A percentile compares a stretch with the other conserved stretches of the same genome.
Evolutionary conservation across 1,284 basidiomycete genomes (phyloP).

Genomic region (Malassezia pachydermatis): DNA sequence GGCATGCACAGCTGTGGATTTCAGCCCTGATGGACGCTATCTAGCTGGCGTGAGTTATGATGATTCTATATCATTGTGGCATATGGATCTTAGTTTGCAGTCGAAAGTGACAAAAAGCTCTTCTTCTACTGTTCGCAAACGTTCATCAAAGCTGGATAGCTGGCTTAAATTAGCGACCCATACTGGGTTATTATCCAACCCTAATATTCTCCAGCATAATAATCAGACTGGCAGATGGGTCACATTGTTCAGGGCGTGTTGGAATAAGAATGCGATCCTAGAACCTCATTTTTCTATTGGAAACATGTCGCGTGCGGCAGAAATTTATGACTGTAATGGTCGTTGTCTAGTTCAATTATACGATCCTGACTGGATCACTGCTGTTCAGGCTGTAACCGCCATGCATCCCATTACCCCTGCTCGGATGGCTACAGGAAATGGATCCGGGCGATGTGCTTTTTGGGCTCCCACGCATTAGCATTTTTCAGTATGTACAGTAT

Average conservation of each 20-base stretch:
- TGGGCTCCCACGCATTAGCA: constrained; percentile 21
- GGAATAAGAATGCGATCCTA: constrained; percentile 31
- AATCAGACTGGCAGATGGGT: constrained; percentile 47
- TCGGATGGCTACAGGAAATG: constrained; percentile 34
- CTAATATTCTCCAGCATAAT: constrained; percentile 34
- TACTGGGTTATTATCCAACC: constrained; percentile 21
- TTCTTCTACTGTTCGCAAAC: no score
- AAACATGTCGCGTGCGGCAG: constrained; percentile 37
- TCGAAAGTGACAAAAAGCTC: neutral
- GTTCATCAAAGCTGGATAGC: no score
- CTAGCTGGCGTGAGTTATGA: constrained; percentile 41
- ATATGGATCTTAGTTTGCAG: constrained; percentile 3
- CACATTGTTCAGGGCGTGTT: constrained; percentile 41
- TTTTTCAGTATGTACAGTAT: neutral
- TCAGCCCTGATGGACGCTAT: constrained; percentile 32
- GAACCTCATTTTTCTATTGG: constrained; percentile 42
- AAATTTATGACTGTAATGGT: constrained; percentile 35
- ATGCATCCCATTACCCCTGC: constrained; percentile 34
- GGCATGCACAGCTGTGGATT: constrained; percentile 43
- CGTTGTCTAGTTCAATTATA: constrained; percentile 31
- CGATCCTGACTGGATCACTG: constrained; percentile 40
- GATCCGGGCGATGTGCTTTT: constrained; percentile 31
- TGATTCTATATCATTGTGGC: constrained; percentile 36
- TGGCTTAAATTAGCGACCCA: no score
- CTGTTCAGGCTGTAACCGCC: constrained; percentile 40